A percentile compares a stretch with the other conserved stretches of the same genome.
phyloP scores from a whole-genome alignment of 2,329 filamentous ascomycete genomes.

The Diaporthe citrichinensis region DNA sequence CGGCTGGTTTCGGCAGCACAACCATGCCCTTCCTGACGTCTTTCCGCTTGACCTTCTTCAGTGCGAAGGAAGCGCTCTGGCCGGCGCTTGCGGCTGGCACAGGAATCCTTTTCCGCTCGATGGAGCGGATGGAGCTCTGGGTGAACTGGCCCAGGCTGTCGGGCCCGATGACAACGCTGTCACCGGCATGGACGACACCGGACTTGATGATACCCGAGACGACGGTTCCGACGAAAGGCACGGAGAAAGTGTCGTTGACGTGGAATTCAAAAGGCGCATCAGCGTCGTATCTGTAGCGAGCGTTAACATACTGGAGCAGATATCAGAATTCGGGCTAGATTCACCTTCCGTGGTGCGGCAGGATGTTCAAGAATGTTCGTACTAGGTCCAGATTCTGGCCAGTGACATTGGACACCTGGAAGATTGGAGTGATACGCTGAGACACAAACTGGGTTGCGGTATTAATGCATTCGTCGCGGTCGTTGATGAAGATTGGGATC shows the following conservation, averaged over 20 bases:
- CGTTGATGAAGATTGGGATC: slow-evolving; percentile 96
- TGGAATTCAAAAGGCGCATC: slow-evolving; percentile 94
- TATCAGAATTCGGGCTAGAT: neutral
- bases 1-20: slow-evolving; percentile 82
- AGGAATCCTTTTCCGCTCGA: slow-evolving; percentile 92
- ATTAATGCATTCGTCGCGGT: slow-evolving; percentile 90
- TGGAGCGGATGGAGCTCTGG: slow-evolving; percentile 88
- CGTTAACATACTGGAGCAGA: neutral
- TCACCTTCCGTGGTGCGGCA: slow-evolving; percentile 85
- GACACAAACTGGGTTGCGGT: slow-evolving; percentile 97
- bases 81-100: slow-evolving; percentile 92
- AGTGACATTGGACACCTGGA: slow-evolving; percentile 98
- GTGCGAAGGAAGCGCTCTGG: slow-evolving; percentile 91
- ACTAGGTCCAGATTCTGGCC: slow-evolving; percentile 92
- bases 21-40: slow-evolving; percentile 99
- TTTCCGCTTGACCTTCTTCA: slow-evolving; percentile 89
- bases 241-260: slow-evolving; percentile 97
- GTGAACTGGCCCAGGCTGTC: slow-evolving; percentile 92
- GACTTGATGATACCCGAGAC: slow-evolving; percentile 94
- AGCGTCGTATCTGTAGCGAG: slow-evolving; percentile 77
- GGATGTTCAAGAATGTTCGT: slow-evolving; percentile 92
- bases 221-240: slow-evolving; percentile 96
- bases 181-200: slow-evolving; percentile 90
- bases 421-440: slow-evolving; percentile 95
- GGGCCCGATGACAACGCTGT: slow-evolving; percentile 88